Base-by-base conservation (phyloP, 352 stramenopile species). In the Plasmopara muralis region DNA sequence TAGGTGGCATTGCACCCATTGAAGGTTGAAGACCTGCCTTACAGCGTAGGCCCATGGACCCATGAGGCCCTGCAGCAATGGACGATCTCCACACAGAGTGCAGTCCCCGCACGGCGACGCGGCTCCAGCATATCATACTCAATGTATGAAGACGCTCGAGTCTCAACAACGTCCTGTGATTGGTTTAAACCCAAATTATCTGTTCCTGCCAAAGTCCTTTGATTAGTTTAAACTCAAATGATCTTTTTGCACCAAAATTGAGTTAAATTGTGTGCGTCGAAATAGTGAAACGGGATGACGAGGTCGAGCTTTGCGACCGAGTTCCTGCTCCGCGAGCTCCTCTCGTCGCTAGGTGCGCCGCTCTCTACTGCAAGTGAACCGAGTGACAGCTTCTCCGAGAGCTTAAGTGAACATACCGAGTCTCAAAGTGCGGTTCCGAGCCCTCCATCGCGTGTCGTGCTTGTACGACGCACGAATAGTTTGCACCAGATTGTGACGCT, bases 281-380 rank as follows among this genome's bases (percentile, higher is more conserved):
- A 25, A 25, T 3, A 25, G 3, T 1, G 20, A 25, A 25, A 25
- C 20, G 3, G 20, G 20, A 20, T 47, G n/a, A 16, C 43, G 38
- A 43, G 77, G 48, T 47, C 62, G 13, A 62, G 60, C 46, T 60
- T 68, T 29, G 41, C 65, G 37, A 75, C 57, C 40, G 70, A 74
- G 10, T 89, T 85, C 57, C 38, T 85, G 39, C 60, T 83, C 40
- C 70, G 59, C 14, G 78, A 87, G 62, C 44, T 83, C 55, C 72
- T 81, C 45, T 52, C 60, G 48, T 68, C 80, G 50, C 64, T 89
- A 45, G 65, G 70, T 0, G 48, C 54, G 1, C 40, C 50, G 6
- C 30, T 66, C 20, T 3, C 20, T 25, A 3, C 20, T 16, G 7
- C 20, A 9, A 12, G 5, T 9, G 20, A 20, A 14, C 29, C 16